phyloP scores from a whole-genome alignment of 495 filamentous ascomycete species.

The Daldinia caldariorum region DNA sequence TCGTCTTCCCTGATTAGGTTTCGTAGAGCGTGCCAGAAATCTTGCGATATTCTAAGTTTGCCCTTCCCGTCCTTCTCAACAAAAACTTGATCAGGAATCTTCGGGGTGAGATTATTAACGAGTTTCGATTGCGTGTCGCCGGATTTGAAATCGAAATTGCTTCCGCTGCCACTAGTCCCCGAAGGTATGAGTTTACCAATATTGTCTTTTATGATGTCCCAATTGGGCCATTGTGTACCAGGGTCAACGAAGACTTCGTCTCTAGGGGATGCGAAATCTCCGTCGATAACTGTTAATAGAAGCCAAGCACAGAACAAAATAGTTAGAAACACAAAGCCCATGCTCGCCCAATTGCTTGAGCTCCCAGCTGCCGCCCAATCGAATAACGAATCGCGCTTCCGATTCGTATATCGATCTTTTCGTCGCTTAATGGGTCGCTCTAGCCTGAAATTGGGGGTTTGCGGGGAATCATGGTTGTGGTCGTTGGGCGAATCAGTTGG shows the following conservation, averaged over 20 bases:
- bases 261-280: neutral
- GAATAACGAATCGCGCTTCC: neutral
- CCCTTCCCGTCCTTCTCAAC: conserved; percentile 54
- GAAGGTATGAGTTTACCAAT: conserved; percentile 8
- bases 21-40: conserved; percentile 65
- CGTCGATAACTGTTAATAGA: conserved; percentile 2
- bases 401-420: neutral
- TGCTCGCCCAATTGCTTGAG: neutral
- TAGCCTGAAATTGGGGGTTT: neutral
- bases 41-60: conserved; percentile 56
- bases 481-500: neutral
- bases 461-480: neutral
- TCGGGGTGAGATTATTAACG: conserved; percentile 41
- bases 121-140: conserved; percentile 29
- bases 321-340: conserved; percentile 10
- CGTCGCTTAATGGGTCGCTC: neutral
- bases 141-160: neutral
- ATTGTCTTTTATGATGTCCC: neutral
- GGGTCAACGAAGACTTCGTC: neutral
- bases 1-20: conserved; percentile 48
- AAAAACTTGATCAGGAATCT: conserved; percentile 53
- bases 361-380: neutral
- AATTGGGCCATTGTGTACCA: neutral
- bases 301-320: conserved; percentile 17
- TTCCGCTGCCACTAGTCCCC: neutral